A percentile compares a stretch with the other conserved stretches of the same genome.
Evolutionary conservation across 805 yeast species (phyloP).

Genomic region (Suhomyces pyralidae): DNA sequence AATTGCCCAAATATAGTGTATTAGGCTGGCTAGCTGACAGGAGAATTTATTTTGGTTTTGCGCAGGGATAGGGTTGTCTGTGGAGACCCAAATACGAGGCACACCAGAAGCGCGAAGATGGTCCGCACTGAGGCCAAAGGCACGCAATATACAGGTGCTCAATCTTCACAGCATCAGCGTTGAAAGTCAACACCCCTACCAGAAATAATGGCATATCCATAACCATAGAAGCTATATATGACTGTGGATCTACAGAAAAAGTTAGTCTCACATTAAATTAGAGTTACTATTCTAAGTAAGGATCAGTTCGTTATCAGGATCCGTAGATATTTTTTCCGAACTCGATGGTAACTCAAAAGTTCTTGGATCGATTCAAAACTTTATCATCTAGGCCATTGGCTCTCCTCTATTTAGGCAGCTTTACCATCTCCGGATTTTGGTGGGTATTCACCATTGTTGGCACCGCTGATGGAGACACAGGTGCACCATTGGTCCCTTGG

Average conservation of each 20-base stretch:
- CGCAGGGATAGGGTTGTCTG: not conserved
- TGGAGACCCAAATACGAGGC: not conserved
- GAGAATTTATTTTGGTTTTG: not conserved
- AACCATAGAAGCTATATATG: not conserved
- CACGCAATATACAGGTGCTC: not conserved
- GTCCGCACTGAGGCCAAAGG: not conserved
- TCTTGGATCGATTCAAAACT: not conserved
- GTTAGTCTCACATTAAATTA: not conserved
- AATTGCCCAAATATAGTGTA: not conserved
- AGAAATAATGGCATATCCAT: not conserved
- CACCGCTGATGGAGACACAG: slow-evolving; percentile 27
- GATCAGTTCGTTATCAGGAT: not conserved
- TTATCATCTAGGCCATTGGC: not conserved
- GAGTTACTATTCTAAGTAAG: not conserved
- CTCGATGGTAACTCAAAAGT: not conserved
- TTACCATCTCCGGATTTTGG: slow-evolving; percentile 35
- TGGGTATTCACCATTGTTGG: slow-evolving; percentile 29
- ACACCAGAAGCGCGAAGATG: not conserved
- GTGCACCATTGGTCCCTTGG: slow-evolving; percentile 37
- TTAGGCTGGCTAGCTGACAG: not conserved
- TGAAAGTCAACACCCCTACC: not conserved
- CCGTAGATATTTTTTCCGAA: not conserved
- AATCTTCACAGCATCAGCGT: not conserved
- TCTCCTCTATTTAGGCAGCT: slow-evolving; percentile 1
- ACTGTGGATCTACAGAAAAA: not conserved